phyloP scores from a whole-genome alignment of 192 early-diverging fungal genomes.

The Allomyces arbusculus region DNA sequence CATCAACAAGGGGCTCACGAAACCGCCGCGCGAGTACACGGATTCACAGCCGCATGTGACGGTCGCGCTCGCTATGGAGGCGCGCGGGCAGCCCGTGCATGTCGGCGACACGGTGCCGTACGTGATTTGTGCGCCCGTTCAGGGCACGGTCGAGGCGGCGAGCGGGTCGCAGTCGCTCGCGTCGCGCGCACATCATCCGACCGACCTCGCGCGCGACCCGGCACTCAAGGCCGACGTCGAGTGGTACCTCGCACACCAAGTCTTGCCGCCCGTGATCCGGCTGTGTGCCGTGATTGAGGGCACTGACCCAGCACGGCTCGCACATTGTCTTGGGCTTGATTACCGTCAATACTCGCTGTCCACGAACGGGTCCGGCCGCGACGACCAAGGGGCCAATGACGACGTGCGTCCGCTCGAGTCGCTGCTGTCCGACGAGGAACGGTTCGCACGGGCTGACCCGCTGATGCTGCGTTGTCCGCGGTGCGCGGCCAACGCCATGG shows the following conservation, averaged over 20 bases:
- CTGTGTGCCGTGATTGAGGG: slow-evolving; percentile 68
- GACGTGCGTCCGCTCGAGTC: slow-evolving; percentile 54
- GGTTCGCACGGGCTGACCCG: slow-evolving; percentile 51
- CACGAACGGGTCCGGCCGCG: neutral
- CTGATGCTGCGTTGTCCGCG: slow-evolving; percentile 37
- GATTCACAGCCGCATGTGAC: slow-evolving; percentile 89
- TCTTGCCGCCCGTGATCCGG: slow-evolving; percentile 69
- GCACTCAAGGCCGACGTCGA: slow-evolving; percentile 44
- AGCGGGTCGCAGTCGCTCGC: slow-evolving; percentile 27
- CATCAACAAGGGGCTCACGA: slow-evolving; percentile 86
- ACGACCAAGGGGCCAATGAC: slow-evolving; percentile 14
- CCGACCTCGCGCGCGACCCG: slow-evolving; percentile 38
- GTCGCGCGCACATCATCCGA: slow-evolving; percentile 60
- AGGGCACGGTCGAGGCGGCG: slow-evolving; percentile 6
- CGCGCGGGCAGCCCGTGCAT: slow-evolving; percentile 38
- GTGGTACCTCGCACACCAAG: slow-evolving; percentile 85
- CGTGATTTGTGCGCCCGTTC: slow-evolving; percentile 46
- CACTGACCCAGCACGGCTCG: slow-evolving; percentile 52
- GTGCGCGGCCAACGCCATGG: slow-evolving; percentile 4
- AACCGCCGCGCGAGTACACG: slow-evolving; percentile 72
- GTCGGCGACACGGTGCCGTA: slow-evolving; percentile 88
- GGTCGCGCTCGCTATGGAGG: slow-evolving; percentile 65
- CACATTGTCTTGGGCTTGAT: slow-evolving; percentile 71
- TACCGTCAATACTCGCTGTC: slow-evolving; percentile 30
- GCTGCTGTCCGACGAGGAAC: slow-evolving; percentile 46